Evolutionary conservation across 2,329 filamentous ascomycete species (phyloP).

Genomic region (Aspergillus sp.): DNA sequence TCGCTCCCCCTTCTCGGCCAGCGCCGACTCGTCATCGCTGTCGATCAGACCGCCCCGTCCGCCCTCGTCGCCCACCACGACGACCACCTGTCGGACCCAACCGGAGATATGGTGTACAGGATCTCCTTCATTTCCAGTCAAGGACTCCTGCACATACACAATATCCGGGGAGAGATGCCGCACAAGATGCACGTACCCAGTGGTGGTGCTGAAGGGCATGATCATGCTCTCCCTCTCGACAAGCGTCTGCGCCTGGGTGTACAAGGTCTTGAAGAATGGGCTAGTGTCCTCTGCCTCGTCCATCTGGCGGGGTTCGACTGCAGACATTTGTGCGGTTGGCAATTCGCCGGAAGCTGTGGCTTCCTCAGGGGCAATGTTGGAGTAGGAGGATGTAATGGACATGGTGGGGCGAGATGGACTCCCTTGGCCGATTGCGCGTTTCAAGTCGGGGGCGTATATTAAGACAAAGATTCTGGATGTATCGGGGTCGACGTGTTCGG

Average conservation of each 20-base stretch:
- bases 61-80: conserved; percentile 49
- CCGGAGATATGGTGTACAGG: conserved; percentile 57
- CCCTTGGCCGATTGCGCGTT: conserved; percentile 43
- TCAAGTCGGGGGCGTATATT: conserved; percentile 76
- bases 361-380: conserved; percentile 70
- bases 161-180: conserved; percentile 76
- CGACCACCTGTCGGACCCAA: conserved; percentile 52
- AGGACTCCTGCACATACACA: conserved; percentile 78
- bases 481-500: conserved; percentile 63
- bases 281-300: conserved; percentile 40
- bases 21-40: conserved; percentile 53
- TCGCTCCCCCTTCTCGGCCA: conserved; percentile 29
- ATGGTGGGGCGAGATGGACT: conserved; percentile 47
- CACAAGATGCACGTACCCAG: conserved; percentile 76
- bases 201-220: conserved; percentile 75
- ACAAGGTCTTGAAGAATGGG: conserved; percentile 65
- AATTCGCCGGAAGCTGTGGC: conserved; percentile 32
- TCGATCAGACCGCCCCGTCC: conserved; percentile 69
- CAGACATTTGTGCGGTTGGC: conserved; percentile 46
- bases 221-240: conserved; percentile 82
- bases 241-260: conserved; percentile 66
- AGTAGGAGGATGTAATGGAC: conserved; percentile 72
- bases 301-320: conserved; percentile 38
- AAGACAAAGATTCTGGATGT: conserved; percentile 73
- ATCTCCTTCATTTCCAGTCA: conserved; percentile 65